Evolutionary conservation across 2,329 filamentous ascomycete genomes (phyloP).

Genomic region (Blastomyces gilchristii): DNA sequence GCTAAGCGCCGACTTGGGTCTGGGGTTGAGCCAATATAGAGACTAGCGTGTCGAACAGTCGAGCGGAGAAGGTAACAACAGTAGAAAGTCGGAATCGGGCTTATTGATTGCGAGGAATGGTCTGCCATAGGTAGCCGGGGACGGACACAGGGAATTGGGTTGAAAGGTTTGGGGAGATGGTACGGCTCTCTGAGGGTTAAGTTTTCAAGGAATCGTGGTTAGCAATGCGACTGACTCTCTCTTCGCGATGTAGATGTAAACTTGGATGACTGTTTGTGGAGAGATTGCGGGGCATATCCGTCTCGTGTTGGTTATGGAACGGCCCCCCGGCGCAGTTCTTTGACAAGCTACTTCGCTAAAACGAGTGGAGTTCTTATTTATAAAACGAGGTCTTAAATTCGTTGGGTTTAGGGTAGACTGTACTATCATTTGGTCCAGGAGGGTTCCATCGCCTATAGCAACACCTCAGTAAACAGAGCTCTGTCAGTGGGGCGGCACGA

Average conservation of each 20-base stretch:
- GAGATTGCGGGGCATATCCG: no score
- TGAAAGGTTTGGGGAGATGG: neutral
- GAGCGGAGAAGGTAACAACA: slow-evolving; percentile 89
- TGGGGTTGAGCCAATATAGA: slow-evolving; percentile 89
- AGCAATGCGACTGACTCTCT: no score
- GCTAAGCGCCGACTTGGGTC: slow-evolving; percentile 73
- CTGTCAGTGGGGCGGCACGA: no score
- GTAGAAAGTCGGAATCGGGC: slow-evolving; percentile 73
- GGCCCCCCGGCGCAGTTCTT: neutral
- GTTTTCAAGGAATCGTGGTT: neutral
- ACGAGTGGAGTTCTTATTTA: neutral
- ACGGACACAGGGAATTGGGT: no score
- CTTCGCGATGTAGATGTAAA: no score
- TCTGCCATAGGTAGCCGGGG: neutral
- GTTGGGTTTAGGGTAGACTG: neutral
- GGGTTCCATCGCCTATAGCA: neutral
- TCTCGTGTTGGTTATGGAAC: neutral
- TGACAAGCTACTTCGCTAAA: neutral
- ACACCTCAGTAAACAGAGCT: neutral
- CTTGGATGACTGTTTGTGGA: no score
- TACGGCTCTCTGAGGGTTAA: neutral
- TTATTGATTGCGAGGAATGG: slow-evolving; percentile 19
- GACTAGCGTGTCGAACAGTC: slow-evolving; percentile 54
- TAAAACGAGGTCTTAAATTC: neutral
- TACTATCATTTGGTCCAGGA: neutral